A percentile compares a stretch with the other conserved stretches of the same genome.
These are phyloP conservation scores for Pseudogymnoascus sp. DNA, from an alignment of 2,329 filamentous ascomycete species.

Conservation along the genomic window DNA sequence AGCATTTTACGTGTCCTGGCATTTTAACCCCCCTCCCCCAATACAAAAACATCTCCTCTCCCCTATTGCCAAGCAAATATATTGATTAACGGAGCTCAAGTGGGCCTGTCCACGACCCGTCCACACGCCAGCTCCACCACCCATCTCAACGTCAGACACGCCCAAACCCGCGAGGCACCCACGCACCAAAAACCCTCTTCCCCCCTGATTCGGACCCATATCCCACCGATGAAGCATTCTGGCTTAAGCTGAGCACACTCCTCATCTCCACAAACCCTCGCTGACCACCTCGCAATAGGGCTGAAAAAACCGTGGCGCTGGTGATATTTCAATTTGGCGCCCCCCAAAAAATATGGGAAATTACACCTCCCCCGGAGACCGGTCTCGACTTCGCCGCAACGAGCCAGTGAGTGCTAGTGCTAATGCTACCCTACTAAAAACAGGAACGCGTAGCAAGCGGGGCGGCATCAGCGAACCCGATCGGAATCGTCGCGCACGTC, in stretches of 20 bases:
- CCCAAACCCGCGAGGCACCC: not conserved
- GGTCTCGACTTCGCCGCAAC: not conserved
- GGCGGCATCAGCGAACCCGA: not conserved
- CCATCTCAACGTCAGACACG: not conserved
- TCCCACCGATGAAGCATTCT: not conserved
- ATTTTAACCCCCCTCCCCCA: not conserved
- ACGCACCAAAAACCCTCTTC: not conserved
- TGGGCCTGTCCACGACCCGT: not conserved
- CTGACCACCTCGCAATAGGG: not conserved
- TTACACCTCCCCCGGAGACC: not conserved
- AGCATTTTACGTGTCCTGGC: not conserved
- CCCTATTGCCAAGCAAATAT: slow-evolving; percentile 1
- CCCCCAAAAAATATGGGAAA: not conserved
- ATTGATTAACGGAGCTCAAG: slow-evolving; percentile 3
- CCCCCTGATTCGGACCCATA: not conserved
- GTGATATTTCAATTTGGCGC: not conserved
- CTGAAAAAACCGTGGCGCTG: not conserved
- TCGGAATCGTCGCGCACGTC: not conserved
- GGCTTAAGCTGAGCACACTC: not conserved
- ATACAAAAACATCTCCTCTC: not conserved
- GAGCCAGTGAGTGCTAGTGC: no score
- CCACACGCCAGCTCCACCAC: not conserved
- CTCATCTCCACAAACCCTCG: not conserved
- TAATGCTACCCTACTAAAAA: not conserved
- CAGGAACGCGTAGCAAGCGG: not conserved